Conservation (phyloP, 345 rosid species). For the Arabidopsis arenosa region DNA sequence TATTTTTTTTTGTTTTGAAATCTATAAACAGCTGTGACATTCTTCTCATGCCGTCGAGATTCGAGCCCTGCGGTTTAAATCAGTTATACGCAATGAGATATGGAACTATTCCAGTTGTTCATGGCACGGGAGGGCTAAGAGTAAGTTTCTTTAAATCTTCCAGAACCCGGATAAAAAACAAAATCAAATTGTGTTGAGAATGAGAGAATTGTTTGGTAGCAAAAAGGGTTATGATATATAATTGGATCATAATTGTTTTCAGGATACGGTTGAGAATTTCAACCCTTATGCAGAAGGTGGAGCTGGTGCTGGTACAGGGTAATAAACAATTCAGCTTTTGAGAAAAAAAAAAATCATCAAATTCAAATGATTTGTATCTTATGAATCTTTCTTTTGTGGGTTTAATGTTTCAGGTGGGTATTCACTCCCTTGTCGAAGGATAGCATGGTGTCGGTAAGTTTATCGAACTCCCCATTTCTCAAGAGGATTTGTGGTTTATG, state of each 20-base stretch:
- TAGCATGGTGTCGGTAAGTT: constrained; percentile 74
- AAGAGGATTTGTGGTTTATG: neutral
- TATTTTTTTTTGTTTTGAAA: neutral
- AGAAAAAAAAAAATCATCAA: neutral
- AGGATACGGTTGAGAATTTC: constrained; percentile 91
- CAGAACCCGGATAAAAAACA: neutral
- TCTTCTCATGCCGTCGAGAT: constrained; percentile 96
- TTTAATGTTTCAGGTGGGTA: constrained; percentile 68
- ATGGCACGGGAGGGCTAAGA: constrained; percentile 91
- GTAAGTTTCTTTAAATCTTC: constrained; percentile 54
- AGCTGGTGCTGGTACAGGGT: constrained; percentile 86
- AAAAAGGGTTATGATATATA: neutral
- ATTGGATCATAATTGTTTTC: constrained; percentile 26
- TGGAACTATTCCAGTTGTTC: constrained; percentile 93
- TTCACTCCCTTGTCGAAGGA: constrained; percentile 82
- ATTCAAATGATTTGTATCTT: constrained; percentile 17
- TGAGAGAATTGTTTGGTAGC: constrained; percentile 4
- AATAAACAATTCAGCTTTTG: constrained; percentile 33
- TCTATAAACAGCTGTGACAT: constrained; percentile 79
- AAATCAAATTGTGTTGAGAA: neutral
- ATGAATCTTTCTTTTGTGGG: neutral
- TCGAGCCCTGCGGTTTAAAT: constrained; percentile 95
- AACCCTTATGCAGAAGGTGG: constrained; percentile 76
- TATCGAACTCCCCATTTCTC: neutral
- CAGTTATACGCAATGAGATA: constrained; percentile 98